Percentiles rank a stretch among this genome's conserved stretches.
Evolutionary conservation across 1,284 basidiomycete genomes (phyloP).

Genomic region (Malassezia sp.): DNA sequence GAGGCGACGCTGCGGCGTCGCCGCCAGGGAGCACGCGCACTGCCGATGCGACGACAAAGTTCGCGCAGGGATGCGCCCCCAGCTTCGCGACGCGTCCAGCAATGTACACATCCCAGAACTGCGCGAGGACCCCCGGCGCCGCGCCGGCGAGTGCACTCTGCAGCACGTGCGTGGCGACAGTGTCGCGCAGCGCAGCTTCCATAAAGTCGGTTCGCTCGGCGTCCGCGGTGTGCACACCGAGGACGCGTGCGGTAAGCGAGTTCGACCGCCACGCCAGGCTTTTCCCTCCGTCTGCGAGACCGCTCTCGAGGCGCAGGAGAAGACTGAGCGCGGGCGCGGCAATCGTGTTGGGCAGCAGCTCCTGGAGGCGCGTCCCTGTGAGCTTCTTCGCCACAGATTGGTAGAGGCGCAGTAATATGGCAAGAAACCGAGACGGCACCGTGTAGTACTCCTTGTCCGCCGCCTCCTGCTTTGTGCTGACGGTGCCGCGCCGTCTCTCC

Average conservation of each 20-base stretch:
- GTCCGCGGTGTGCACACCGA: conserved; percentile 15
- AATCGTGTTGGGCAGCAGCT: conserved; percentile 24
- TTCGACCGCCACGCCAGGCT: conserved; percentile 11
- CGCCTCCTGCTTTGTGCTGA: neutral
- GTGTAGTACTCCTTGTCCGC: too few relatives aligned
- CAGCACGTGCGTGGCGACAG: conserved; percentile 36
- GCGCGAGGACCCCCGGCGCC: conserved; percentile 10
- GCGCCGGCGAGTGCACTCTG: conserved; percentile 20
- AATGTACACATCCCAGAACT: conserved; percentile 34
- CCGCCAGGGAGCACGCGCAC: conserved; percentile 16
- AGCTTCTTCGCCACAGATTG: conserved; percentile 12
- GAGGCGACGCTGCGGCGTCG: neutral
- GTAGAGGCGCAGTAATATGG: conserved; percentile 5
- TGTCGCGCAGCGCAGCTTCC: conserved; percentile 37
- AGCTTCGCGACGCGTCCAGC: conserved; percentile 28
- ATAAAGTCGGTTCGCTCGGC: conserved; percentile 23
- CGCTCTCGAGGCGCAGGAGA: conserved; percentile 23
- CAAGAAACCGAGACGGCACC: conserved; percentile 18
- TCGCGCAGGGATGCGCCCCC: conserved; percentile 37
- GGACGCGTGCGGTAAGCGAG: conserved; percentile 23
- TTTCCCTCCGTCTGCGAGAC: neutral
- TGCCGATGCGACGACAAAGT: conserved; percentile 31
- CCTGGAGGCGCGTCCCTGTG: conserved; percentile 10
- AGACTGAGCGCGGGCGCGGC: conserved; percentile 34
- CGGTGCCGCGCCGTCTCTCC: conserved; percentile 15